These are phyloP conservation scores for Salvia rosmarinus DNA, from an alignment of 257 asterid genomes.

Conservation along the genomic window DNA sequence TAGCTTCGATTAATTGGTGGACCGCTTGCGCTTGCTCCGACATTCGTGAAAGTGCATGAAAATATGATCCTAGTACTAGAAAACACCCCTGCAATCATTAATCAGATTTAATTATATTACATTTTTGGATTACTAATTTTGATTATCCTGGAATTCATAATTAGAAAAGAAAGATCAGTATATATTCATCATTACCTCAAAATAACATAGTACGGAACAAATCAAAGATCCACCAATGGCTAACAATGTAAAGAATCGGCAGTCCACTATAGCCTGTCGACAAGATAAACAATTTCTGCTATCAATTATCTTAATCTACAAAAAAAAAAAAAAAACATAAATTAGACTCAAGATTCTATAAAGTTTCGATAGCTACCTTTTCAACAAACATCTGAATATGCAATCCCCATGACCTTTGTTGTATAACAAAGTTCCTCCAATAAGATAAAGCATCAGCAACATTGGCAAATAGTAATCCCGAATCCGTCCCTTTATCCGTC, in stretches of 20 bases:
- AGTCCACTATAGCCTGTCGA: slow-evolving; percentile 73
- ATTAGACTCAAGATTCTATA: neutral
- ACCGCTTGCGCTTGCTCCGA: slow-evolving; percentile 57
- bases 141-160: neutral
- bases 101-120: neutral
- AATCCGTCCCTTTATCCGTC: slow-evolving; percentile 41
- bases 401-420: slow-evolving; percentile 48
- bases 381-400: slow-evolving; percentile 57
- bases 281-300: neutral
- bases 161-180: neutral
- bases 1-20: slow-evolving; percentile 64
- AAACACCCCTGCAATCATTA: slow-evolving; percentile 66
- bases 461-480: slow-evolving; percentile 33
- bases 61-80: slow-evolving; percentile 55
- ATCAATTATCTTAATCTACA: neutral
- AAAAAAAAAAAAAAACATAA: neutral
- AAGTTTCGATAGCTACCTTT: slow-evolving; percentile 47
- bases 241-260: slow-evolving; percentile 78
- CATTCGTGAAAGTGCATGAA: slow-evolving; percentile 50
- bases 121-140: neutral
- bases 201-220: slow-evolving; percentile 66
- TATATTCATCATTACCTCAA: slow-evolving; percentile 52
- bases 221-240: slow-evolving; percentile 82
- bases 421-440: slow-evolving; percentile 36
- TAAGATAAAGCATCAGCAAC: slow-evolving; percentile 37